Base-by-base conservation (phyloP, 148 eudicot species). In the Rhododendron vialii region DNA sequence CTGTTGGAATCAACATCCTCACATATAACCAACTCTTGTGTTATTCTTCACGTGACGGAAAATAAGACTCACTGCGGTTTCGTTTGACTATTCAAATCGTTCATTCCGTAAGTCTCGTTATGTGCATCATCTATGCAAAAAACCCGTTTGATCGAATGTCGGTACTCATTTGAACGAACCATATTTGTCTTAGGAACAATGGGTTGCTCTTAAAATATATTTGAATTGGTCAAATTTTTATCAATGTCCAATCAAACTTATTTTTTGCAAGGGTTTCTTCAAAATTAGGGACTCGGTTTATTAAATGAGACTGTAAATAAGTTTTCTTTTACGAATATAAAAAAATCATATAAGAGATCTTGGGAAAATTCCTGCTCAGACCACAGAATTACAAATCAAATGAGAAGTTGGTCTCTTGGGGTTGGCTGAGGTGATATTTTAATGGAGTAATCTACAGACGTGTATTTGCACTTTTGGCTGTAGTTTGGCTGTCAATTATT, bases 401-500 rank as follows among this genome's bases (percentile, higher is more conserved):
- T 73, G 43, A 15, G 45, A 75, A 38, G 73, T 20, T 18, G 65
- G 28, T 57, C 38, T 26, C n/a, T 43, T 67, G 50, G 55, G 55
- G 85, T 48, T 48, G 57, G 35, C 9, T 26, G 57, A 12, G 35
- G 33, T 45, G 22, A 50, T 50, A 8, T 28, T n/a, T n/a, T 47
- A 47, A 1, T 47, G 50, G 24, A 24, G 15, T 57, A 57, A 24
- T 57, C 63, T 57, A 20, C 20, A 59, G 38, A 71, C 20, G 76
- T 71, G 38, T 28, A 71, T 71, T 71, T 71, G 5, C 38, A 28
- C 76, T 30, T 33, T 81, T 15, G 50, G 75, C 85, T 74, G 65
- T 20, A 84, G 18, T 88, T 83, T 88, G 86, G 86, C 85, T 88
- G 90, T 88, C 90, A 86, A 22, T 83, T 65, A 22, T 81, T 50